Percentiles rank a stretch among this genome's conserved stretches.
phyloP scores from a whole-genome alignment of 2,329 filamentous ascomycete genomes.

The Aureobasidium subglaciale region DNA sequence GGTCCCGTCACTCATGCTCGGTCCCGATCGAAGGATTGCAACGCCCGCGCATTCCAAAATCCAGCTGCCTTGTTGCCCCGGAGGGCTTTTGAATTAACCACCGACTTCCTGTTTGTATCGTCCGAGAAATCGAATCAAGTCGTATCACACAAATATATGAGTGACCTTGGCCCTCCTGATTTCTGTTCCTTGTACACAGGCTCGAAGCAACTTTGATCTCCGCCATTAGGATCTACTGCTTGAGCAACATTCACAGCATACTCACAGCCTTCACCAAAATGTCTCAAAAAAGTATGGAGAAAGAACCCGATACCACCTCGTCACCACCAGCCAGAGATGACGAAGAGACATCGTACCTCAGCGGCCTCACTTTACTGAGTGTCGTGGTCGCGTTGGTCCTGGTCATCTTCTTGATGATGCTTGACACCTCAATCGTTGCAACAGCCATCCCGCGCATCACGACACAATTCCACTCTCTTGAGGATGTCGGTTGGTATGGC shows the following conservation, averaged over 20 bases:
- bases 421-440: constrained; percentile 36
- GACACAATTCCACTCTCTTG: constrained; percentile 33
- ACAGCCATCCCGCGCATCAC: constrained; percentile 36
- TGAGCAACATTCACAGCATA: background rate
- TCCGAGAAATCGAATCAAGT: background rate
- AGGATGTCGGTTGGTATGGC: constrained; percentile 35
- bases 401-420: constrained; percentile 15
- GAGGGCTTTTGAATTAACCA: background rate
- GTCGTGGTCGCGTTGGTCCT: constrained; percentile 17
- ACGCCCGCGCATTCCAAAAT: constrained; percentile 9
- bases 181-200: background rate
- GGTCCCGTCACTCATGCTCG: constrained; percentile 3
- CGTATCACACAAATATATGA: background rate
- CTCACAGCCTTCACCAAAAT: background rate
- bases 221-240: background rate
- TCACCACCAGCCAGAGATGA: constrained; percentile 19
- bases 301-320: background rate
- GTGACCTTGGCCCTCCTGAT: background rate
- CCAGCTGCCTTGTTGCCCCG: constrained; percentile 6
- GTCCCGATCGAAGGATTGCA: background rate
- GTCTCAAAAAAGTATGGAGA: background rate
- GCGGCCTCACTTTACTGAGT: constrained; percentile 29
- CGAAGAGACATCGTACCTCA: constrained; percentile 31
- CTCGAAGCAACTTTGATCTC: background rate
- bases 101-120: background rate